Evolutionary conservation across 495 filamentous ascomycete genomes (phyloP).

Genomic region (Penicillium riverlandense): DNA sequence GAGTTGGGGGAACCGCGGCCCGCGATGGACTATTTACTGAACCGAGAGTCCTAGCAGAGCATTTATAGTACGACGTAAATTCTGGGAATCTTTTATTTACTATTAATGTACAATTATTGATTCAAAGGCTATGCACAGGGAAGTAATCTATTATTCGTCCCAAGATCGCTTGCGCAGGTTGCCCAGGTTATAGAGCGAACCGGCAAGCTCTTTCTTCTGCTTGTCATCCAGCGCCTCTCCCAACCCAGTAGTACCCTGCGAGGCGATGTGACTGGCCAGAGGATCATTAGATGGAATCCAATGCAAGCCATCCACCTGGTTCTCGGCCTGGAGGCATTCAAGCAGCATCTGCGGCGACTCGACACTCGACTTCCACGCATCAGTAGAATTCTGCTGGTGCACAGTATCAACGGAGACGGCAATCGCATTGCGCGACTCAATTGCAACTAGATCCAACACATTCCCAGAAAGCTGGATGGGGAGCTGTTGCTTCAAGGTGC

Average conservation of each 20-base stretch:
- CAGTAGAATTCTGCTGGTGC: slow-evolving; percentile 33
- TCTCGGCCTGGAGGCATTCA: slow-evolving; percentile 19
- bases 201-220: slow-evolving; percentile 24
- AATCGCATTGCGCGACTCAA: slow-evolving; percentile 30
- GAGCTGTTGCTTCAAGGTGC: slow-evolving; percentile 34
- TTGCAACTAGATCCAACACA: slow-evolving; percentile 47
- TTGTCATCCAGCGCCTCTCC: slow-evolving; percentile 24
- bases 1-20: slow-evolving; percentile 12
- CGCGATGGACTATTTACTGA: not conserved
- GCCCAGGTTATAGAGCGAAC: slow-evolving; percentile 62
- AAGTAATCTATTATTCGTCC: no score
- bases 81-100: not conserved
- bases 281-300: slow-evolving; percentile 19
- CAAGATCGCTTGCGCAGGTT: slow-evolving; percentile 58
- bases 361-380: slow-evolving; percentile 20
- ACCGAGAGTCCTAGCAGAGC: no score
- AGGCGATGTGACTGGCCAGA: slow-evolving; percentile 20
- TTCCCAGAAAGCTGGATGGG: slow-evolving; percentile 51
- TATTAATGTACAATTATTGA: not conserved
- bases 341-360: slow-evolving; percentile 15
- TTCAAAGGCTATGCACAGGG: no score
- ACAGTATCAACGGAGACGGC: slow-evolving; percentile 51
- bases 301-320: slow-evolving; percentile 7
- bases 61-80: no score
- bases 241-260: slow-evolving; percentile 26